phyloP scores from a whole-genome alignment of 441 rosid genomes.

The Brassica balearica region DNA sequence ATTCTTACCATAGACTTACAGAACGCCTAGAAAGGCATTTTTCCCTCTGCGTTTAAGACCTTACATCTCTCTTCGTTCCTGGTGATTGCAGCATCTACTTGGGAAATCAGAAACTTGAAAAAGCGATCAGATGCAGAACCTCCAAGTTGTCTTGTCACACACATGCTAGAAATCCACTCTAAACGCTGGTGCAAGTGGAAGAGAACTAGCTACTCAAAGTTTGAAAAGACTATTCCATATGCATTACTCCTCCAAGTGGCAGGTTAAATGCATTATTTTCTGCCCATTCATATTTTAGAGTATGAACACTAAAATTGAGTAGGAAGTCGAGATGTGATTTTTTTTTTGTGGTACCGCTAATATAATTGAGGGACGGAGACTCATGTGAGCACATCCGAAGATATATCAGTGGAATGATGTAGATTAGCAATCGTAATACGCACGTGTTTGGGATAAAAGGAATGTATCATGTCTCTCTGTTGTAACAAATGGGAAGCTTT shows the following conservation, averaged over 20 bases:
- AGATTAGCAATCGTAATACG: slow-evolving; percentile 8
- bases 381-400: slow-evolving; percentile 16
- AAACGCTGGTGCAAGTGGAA: slow-evolving; percentile 89
- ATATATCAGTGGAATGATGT: slow-evolving; percentile 18
- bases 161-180: slow-evolving; percentile 82
- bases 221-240: slow-evolving; percentile 83
- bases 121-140: slow-evolving; percentile 69
- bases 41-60: slow-evolving; percentile 16
- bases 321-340: slow-evolving; percentile 19
- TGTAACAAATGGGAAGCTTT: neutral
- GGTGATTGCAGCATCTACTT: slow-evolving; percentile 81
- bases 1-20: slow-evolving; percentile 23
- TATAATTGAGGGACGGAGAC: slow-evolving; percentile 7
- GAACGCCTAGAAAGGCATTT: neutral
- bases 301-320: slow-evolving; percentile 23
- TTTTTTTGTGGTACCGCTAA: slow-evolving; percentile 12
- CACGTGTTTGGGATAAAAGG: slow-evolving; percentile 15
- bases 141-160: slow-evolving; percentile 82
- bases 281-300: slow-evolving; percentile 9
- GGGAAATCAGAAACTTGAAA: slow-evolving; percentile 89
- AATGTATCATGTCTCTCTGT: neutral
- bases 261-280: slow-evolving; percentile 57
- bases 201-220: slow-evolving; percentile 73
- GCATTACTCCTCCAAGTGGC: slow-evolving; percentile 91
- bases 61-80: slow-evolving; percentile 23